Evolutionary conservation across 768 basidiomycete species (phyloP), one percentile per base, ranked within the genome.

Genomic region (Fomitopsis pulvina): DNA sequence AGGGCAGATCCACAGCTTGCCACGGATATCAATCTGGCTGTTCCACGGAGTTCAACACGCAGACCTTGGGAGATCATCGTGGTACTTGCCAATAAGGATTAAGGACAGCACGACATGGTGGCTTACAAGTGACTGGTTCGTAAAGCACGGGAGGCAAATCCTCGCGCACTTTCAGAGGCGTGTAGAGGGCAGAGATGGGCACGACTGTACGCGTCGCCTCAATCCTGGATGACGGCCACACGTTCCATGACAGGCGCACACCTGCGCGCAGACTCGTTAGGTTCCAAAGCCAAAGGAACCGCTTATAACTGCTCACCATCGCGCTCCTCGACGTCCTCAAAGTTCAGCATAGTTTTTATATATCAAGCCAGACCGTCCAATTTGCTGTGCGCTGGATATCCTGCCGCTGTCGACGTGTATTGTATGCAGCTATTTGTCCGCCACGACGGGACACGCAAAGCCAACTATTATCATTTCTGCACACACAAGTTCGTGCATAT

Each of bases 1-100:
- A 3, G 96, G 96, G 63, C 96, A 99, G 57, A 98, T 99, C 96
- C 96, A 99, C 47, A 99, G 81, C 69, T 98, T 98, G 59, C 89
- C 95, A 61, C 96, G 83, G 55, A 97, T 92, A 71, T 98, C 96
- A 62, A 99, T 94, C 75, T 97, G 95, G 67, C 96, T 98, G 64
- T 21, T 62, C 5, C 12, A 12, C 12, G n/a, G 32, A 25, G 2
- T 43, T 18, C 26, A n/a, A 16, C 32, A 16, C 21, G 26, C 3
- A 29, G 28, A 22, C 16, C 16, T 26, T 21, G 27, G 8, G 39
- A 29, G 20, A 16, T n/a, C 4, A 14, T 32, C 4, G 14, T 12
- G 21, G 37, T 11, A 71, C 78, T 53, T 61, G 93, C 93, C 94
- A 97, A 76, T 93, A 97, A 16, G 93, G 93, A 60, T 99, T 99